These are phyloP conservation scores for Penicillium herquei DNA, from an alignment of 495 filamentous ascomycete species.

Conservation along the genomic window DNA sequence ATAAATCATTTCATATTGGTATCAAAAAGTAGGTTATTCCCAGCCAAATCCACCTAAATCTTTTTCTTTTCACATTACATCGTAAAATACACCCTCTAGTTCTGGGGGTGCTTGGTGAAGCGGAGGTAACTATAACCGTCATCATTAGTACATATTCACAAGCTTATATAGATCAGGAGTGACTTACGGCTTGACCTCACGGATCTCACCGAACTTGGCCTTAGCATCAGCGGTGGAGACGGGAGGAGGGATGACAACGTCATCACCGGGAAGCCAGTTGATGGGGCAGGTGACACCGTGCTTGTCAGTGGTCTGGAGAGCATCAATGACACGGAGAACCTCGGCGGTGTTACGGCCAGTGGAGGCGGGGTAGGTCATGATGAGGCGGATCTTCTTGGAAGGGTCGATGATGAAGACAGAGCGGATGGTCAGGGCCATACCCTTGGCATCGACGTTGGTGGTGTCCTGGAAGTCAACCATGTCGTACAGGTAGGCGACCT, in stretches of 20 bases:
- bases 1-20: conserved; percentile 23
- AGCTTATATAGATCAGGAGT: not conserved
- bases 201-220: conserved; percentile 65
- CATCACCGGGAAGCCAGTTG: conserved; percentile 62
- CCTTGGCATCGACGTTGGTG: conserved; percentile 55
- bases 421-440: conserved; percentile 65
- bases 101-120: conserved; percentile 42
- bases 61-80: conserved; percentile 19
- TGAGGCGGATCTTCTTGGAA: conserved; percentile 64
- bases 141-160: conserved; percentile 6
- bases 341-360: conserved; percentile 65
- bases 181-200: conserved; percentile 62
- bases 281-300: conserved; percentile 64
- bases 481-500: conserved; percentile 64
- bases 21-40: conserved; percentile 19
- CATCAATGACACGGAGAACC: conserved; percentile 64
- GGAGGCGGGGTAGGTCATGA: conserved; percentile 66
- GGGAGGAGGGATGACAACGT: conserved; percentile 65
- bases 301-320: conserved; percentile 61
- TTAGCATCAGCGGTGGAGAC: conserved; percentile 62
- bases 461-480: conserved; percentile 62
- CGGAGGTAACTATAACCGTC: conserved; percentile 39
- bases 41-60: conserved; percentile 8
- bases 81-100: conserved; percentile 27
- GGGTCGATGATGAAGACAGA: conserved; percentile 71